A percentile compares a stretch with the other conserved stretches of the same genome.
These are phyloP conservation scores for Meyerozyma smithsonii DNA, from an alignment of 1,139 yeast genomes.

Conservation along the genomic window DNA sequence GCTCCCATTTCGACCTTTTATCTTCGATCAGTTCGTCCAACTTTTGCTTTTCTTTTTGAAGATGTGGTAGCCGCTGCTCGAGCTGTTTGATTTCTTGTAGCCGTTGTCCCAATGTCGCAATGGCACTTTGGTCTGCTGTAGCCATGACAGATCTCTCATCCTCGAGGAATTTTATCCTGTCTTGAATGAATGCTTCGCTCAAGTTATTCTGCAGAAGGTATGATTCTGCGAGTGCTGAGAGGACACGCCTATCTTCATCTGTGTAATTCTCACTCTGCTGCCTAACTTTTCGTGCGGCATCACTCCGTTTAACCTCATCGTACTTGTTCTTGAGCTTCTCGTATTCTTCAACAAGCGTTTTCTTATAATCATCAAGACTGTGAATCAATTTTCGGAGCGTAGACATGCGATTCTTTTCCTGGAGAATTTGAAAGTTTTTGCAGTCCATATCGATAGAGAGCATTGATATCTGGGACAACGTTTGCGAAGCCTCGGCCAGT, in stretches of 20 bases:
- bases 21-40: conserved; percentile 33
- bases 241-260: conserved; percentile 36
- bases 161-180: conserved; percentile 29
- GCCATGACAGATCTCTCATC: conserved; percentile 38
- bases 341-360: conserved; percentile 26
- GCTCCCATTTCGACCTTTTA: conserved; percentile 51
- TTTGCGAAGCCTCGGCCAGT: conserved; percentile 8
- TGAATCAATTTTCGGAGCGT: conserved; percentile 27
- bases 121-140: conserved; percentile 35
- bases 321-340: conserved; percentile 37
- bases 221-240: conserved; percentile 40
- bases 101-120: conserved; percentile 28
- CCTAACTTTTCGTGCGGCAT: conserved; percentile 39
- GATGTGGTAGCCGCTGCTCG: conserved; percentile 30
- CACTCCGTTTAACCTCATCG: conserved; percentile 40
- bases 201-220: conserved; percentile 42
- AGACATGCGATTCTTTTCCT: conserved; percentile 29
- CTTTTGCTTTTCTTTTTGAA: conserved; percentile 20
- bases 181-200: conserved; percentile 30
- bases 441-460: conserved; percentile 19
- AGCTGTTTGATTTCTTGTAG: conserved; percentile 26
- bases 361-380: conserved; percentile 31
- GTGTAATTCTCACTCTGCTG: conserved; percentile 35
- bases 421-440: conserved; percentile 21
- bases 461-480: conserved; percentile 18